Base-by-base conservation (phyloP, 805 yeast genomes). In the Wickerhamiella dianesei region DNA sequence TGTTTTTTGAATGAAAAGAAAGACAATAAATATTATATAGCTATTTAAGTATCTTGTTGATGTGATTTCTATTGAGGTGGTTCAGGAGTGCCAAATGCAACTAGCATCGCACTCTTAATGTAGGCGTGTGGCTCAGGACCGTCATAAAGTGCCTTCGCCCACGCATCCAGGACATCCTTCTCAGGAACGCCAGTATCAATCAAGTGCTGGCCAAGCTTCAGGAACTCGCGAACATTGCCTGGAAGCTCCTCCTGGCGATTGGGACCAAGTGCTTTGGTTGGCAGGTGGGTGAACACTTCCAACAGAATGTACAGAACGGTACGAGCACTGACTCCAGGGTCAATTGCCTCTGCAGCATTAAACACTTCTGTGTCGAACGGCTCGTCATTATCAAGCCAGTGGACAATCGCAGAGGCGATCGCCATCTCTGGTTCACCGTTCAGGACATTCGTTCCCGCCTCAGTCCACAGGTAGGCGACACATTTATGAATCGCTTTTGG, bases 291-390 rank as follows among this genome's bases (percentile, higher is more conserved):
- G 44, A 54, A 45, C 8, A 57, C n/a, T 1, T 48, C 46, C 32
- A 48, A 21, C 3, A 57, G 50, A 2, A 50, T 53, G 37, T 58
- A 59, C 1, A 66, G 61, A 1, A 64, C 66, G 2, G 79, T 70
- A 37, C 69, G 66, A 4, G 67, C 64, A 2, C 72, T 76, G 14
- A 68, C 56, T 14, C 62, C 50, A 3, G 63, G 56, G 18, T 58
- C 51, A 1, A 59, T 52, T 3, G 50, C 44, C 44, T 62, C 56
- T 8, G 61, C 59, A 1, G 53, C 44, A 19, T 57, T 59, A 18
- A 64, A 54, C 4, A 54, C 53, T 35, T 64, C 57, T 3, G 22
- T 43, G 37, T 64, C 69, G 25, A 65, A 56, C 3, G 57, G 55
- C 18, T 50, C 40, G 2, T 63, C 64, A 3, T 45, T 44, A 44